Evolutionary conservation across 1,284 basidiomycete species (phyloP).

Genomic region (Acaromyces ingoldii): DNA sequence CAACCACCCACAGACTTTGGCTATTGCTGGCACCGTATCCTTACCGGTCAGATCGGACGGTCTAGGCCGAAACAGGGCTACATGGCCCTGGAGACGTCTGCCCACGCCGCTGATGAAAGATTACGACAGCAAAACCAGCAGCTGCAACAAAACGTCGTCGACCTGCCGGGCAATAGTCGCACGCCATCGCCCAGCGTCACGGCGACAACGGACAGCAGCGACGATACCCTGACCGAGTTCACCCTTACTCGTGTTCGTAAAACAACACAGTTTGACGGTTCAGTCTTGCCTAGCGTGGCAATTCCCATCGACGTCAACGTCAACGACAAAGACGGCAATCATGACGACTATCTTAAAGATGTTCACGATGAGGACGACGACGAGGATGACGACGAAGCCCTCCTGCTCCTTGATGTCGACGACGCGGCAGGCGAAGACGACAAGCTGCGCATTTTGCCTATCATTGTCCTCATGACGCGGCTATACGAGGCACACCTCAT

Average conservation of each 20-base stretch:
- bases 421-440: neutral
- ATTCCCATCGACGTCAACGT: neutral
- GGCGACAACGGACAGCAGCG: conserved; percentile 8
- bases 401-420: conserved; percentile 16
- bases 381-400: neutral
- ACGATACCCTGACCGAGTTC: neutral
- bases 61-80: conserved; percentile 4
- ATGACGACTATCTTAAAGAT: too few species aligned
- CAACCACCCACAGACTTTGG: too few species aligned
- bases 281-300: neutral
- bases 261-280: neutral
- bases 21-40: conserved; percentile 35
- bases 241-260: neutral
- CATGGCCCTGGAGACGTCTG: conserved; percentile 5
- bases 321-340: neutral
- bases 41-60: conserved; percentile 30
- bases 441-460: conserved; percentile 15
- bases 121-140: neutral
- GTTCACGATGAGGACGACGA: neutral
- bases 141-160: neutral
- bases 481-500: conserved; percentile 50
- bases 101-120: conserved; percentile 5
- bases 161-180: conserved; percentile 3
- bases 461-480: conserved; percentile 23
- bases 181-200: conserved; percentile 11